These are phyloP conservation scores for Ogataea glucozyma DNA, from an alignment of 805 yeast genomes.

Conservation along the genomic window DNA sequence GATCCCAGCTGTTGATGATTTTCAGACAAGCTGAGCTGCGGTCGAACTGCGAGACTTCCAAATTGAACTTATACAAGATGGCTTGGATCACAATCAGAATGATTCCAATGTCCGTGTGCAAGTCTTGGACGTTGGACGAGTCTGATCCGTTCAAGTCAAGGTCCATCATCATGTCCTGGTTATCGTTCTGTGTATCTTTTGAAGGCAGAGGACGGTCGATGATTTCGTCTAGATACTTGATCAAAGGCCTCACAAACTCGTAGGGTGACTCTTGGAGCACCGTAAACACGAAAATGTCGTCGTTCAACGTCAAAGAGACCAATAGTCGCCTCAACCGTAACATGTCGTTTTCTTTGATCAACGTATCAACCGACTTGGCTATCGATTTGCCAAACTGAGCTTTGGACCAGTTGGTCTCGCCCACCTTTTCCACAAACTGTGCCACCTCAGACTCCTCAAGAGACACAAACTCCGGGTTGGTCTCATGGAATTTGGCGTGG, in stretches of 20 bases:
- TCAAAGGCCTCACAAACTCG: conserved; percentile 43
- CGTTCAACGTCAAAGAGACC: conserved; percentile 48
- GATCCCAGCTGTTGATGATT: conserved; percentile 18
- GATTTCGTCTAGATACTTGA: conserved; percentile 53
- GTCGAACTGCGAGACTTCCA: conserved; percentile 13
- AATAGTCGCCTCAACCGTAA: conserved; percentile 51
- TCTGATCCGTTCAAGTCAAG: conserved; percentile 49
- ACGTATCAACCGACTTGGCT: conserved; percentile 33
- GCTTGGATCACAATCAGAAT: conserved; percentile 47
- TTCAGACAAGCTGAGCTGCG: conserved; percentile 8
- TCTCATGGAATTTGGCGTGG: conserved; percentile 33
- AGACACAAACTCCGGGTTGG: conserved; percentile 49
- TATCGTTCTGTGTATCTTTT: conserved; percentile 20
- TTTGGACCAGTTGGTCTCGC: conserved; percentile 45
- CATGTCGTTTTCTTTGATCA: conserved; percentile 43
- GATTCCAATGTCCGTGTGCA: conserved; percentile 68
- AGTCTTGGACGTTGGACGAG: conserved; percentile 59
- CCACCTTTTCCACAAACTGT: conserved; percentile 49
- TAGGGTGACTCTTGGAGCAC: conserved; percentile 47
- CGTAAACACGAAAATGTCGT: conserved; percentile 43
- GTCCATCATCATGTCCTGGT: conserved; percentile 29
- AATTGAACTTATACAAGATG: conserved; percentile 16
- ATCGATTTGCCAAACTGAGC: conserved; percentile 41
- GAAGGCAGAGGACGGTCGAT: conserved; percentile 20
- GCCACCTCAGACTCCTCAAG: conserved; percentile 55